Percentiles rank a stretch among this genome's conserved stretches.
These are phyloP conservation scores for Sophora flavescens DNA, from an alignment of 306 rosid genomes.

Conservation along the genomic window DNA sequence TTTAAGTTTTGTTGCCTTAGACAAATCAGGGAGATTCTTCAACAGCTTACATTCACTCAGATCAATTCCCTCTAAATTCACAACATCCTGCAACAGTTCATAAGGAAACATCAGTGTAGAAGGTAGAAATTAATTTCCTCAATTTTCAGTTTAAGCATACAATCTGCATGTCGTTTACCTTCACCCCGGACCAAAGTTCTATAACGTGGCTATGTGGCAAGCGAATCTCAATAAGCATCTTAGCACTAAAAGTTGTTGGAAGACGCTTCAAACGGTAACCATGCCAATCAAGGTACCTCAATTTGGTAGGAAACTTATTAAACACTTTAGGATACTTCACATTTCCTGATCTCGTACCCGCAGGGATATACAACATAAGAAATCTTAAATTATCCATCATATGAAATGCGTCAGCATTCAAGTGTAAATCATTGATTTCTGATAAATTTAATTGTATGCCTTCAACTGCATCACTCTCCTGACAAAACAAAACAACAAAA, in stretches of 20 bases:
- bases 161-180: neutral
- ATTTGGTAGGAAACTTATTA: neutral
- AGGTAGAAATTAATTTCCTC: neutral
- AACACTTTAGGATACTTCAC: neutral
- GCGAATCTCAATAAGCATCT: constrained; percentile 27
- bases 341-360: neutral
- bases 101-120: too few relatives aligned
- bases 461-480: constrained; percentile 20
- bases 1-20: too few relatives aligned
- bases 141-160: neutral
- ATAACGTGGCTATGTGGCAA: neutral
- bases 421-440: neutral
- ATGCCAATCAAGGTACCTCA: constrained; percentile 27
- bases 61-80: too few relatives aligned
- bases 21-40: too few relatives aligned
- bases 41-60: too few relatives aligned
- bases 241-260: neutral
- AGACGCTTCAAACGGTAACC: neutral
- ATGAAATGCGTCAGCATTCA: neutral
- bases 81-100: too few relatives aligned
- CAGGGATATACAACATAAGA: neutral
- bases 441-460: constrained; percentile 19
- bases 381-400: constrained; percentile 25
- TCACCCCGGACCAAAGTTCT: constrained; percentile 10
- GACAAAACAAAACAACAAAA: neutral